phyloP scores from a whole-genome alignment of 2,329 filamentous ascomycete species.

The Immersiporthe knoxdaviesiana region DNA sequence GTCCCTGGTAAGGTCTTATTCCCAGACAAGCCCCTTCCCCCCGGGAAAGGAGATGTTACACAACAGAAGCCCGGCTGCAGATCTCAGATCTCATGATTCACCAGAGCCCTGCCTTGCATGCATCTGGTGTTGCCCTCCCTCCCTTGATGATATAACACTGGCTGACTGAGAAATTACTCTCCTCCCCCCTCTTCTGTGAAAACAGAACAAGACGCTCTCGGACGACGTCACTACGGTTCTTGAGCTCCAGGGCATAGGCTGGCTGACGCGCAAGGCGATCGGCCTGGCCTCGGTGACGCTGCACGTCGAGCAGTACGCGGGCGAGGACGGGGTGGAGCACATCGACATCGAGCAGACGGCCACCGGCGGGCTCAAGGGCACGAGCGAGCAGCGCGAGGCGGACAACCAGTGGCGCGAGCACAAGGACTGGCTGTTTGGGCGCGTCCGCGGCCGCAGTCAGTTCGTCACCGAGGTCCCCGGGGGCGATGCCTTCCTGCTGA shows the following conservation, averaged over 20 bases:
- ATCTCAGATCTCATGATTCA: not conserved
- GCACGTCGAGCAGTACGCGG: slow-evolving; percentile 59
- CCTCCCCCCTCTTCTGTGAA: not conserved
- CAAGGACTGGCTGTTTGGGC: slow-evolving; percentile 79
- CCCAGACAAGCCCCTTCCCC: not conserved
- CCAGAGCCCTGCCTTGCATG: not conserved
- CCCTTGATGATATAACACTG: not conserved
- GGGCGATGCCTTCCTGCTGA: slow-evolving; percentile 58
- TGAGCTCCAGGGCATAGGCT: slow-evolving; percentile 71
- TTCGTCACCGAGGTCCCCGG: slow-evolving; percentile 48
- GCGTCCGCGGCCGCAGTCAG: slow-evolving; percentile 62
- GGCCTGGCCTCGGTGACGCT: slow-evolving; percentile 70
- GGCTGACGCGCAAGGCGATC: slow-evolving; percentile 74
- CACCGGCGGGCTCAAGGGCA: slow-evolving; percentile 73
- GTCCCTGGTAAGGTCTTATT: slow-evolving; percentile 60
- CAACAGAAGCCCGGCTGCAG: not conserved
- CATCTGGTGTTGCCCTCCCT: not conserved
- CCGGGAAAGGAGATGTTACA: not conserved
- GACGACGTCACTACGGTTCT: slow-evolving; percentile 71
- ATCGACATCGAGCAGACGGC: slow-evolving; percentile 74
- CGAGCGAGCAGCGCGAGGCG: slow-evolving; percentile 56
- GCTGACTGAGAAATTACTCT: not conserved
- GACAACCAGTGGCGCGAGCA: slow-evolving; percentile 63
- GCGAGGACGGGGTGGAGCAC: slow-evolving; percentile 51
- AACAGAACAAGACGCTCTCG: slow-evolving; percentile 75